phyloP scores from a whole-genome alignment of 768 basidiomycete species.

The Pilatotrama ljubarskyi region DNA sequence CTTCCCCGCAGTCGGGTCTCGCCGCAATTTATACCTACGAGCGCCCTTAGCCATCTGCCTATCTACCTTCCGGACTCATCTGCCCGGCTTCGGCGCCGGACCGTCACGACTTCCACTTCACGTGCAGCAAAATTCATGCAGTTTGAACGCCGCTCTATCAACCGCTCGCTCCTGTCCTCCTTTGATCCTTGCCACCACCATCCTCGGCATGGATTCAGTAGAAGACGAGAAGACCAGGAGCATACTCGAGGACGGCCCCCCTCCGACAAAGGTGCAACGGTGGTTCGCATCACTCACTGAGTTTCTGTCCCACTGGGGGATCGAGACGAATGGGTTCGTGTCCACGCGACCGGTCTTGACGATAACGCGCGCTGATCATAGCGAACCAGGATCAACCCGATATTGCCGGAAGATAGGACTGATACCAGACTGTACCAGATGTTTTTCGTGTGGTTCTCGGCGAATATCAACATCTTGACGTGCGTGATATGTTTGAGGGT shows the following conservation, averaged over 20 bases:
- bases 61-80: too few species aligned
- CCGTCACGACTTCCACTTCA: not conserved
- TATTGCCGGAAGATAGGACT: constrained; percentile 46
- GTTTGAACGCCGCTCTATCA: not conserved
- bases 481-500: constrained; percentile 29
- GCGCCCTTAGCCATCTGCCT: too few species aligned
- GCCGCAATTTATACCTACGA: too few species aligned
- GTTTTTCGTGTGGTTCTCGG: constrained; percentile 74
- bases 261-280: not conserved
- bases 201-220: not conserved
- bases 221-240: constrained; percentile 8
- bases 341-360: not conserved
- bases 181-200: not conserved
- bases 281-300: constrained; percentile 24
- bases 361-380: not conserved
- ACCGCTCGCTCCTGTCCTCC: not conserved
- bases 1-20: too few species aligned
- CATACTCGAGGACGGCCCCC: not conserved
- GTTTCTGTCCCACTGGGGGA: constrained; percentile 36
- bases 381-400: constrained; percentile 50
- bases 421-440: constrained; percentile 64
- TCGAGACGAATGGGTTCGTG: constrained; percentile 44
- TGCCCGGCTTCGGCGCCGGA: not conserved
- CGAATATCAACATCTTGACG: constrained; percentile 65
- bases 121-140: not conserved